Percentiles rank a stretch among this genome's conserved stretches.
Evolutionary conservation across 257 asterid species (phyloP).

Genomic region (Solanum peruvianum): DNA sequence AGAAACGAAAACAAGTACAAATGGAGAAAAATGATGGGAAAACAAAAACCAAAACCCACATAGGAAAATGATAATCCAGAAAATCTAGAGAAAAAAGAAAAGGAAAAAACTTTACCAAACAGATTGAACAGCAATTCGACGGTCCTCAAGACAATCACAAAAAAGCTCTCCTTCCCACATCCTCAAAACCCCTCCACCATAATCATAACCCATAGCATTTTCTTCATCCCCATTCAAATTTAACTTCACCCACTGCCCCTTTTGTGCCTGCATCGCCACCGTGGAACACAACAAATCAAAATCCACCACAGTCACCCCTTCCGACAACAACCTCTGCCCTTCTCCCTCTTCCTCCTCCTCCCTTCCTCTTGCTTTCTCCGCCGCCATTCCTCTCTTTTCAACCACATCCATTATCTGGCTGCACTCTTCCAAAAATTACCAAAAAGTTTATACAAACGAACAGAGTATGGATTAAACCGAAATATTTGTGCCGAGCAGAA

Average conservation of each 20-base stretch:
- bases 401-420: conserved; percentile 9
- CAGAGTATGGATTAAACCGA: background rate
- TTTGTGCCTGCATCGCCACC: conserved; percentile 71
- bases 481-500: background rate
- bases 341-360: conserved; percentile 20
- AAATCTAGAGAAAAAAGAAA: background rate
- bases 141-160: conserved; percentile 65
- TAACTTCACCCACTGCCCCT: conserved; percentile 57
- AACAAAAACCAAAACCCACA: background rate
- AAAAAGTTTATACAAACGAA: background rate
- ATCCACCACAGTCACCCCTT: conserved; percentile 61
- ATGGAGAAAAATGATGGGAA: too few species aligned
- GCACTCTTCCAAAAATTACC: conserved; percentile 1
- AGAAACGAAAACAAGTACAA: background rate
- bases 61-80: background rate
- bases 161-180: conserved; percentile 98
- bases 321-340: conserved; percentile 40
- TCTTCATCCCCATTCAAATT: conserved; percentile 27
- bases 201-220: background rate
- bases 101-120: conserved; percentile 31
- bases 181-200: conserved; percentile 54
- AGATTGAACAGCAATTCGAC: conserved; percentile 66
- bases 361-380: background rate
- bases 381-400: conserved; percentile 23
- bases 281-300: conserved; percentile 81